A percentile compares a stretch with the other conserved stretches of the same genome.
phyloP scores from a whole-genome alignment of 305 asterid species.

The Solanum aculeatissimum region DNA sequence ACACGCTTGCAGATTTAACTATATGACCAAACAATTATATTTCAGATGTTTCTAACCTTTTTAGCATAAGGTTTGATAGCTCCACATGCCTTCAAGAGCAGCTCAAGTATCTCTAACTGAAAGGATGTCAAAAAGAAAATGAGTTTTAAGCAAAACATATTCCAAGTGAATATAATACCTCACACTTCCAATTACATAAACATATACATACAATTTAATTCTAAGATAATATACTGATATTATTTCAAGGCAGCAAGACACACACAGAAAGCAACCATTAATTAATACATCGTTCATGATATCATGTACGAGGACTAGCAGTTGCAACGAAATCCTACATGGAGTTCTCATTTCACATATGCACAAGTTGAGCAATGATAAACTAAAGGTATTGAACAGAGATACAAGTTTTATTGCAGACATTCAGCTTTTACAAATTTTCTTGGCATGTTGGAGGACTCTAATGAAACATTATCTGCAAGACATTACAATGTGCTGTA shows the following conservation, averaged over 20 bases:
- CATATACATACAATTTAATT: neutral
- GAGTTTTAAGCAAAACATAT: neutral
- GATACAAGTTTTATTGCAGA: neutral
- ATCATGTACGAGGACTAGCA: neutral
- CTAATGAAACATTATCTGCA: neutral
- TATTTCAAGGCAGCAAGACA: neutral
- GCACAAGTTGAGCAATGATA: neutral
- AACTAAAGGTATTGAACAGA: neutral
- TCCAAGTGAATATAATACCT: neutral
- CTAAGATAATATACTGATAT: neutral
- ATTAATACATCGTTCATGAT: neutral
- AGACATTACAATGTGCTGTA: neutral
- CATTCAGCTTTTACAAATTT: neutral
- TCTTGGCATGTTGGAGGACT: neutral
- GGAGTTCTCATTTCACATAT: neutral
- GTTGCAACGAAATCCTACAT: neutral
- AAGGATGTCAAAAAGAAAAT: neutral
- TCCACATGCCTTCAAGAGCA: conserved; percentile 18
- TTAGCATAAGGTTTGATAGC: neutral
- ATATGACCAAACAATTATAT: neutral
- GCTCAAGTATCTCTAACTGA: conserved; percentile 13
- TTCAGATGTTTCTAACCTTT: conserved; percentile 3
- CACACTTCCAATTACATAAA: neutral
- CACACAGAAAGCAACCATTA: neutral
- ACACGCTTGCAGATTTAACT: neutral